These are phyloP conservation scores for Claviceps sorghi DNA, from an alignment of 2,329 filamentous ascomycete species.

Conservation along the genomic window DNA sequence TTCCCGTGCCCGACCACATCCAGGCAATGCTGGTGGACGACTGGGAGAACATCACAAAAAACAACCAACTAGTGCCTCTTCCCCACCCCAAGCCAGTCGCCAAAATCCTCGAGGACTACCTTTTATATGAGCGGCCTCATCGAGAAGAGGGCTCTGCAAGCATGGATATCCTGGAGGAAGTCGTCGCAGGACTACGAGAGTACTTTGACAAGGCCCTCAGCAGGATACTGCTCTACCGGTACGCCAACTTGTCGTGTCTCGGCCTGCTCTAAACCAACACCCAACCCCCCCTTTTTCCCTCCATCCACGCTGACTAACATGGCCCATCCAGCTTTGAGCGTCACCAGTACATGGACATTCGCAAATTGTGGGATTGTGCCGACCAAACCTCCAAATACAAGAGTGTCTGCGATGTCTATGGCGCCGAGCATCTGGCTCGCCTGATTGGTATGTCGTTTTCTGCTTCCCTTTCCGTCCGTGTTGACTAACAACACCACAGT, in stretches of 20 bases:
- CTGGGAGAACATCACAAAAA: slow-evolving; percentile 98
- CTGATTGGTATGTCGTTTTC: slow-evolving; percentile 55
- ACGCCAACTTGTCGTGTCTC: slow-evolving; percentile 10
- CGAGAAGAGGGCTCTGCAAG: slow-evolving; percentile 54
- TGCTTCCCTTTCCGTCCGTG: not conserved
- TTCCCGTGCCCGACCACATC: slow-evolving; percentile 74
- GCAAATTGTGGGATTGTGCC: slow-evolving; percentile 51
- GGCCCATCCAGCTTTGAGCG: slow-evolving; percentile 60
- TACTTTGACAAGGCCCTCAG: slow-evolving; percentile 90
- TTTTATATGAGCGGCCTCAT: slow-evolving; percentile 51
- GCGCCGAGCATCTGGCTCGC: slow-evolving; percentile 79
- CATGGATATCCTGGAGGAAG: slow-evolving; percentile 77
- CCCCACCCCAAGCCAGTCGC: slow-evolving; percentile 64
- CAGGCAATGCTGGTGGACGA: slow-evolving; percentile 93
- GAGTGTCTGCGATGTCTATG: slow-evolving; percentile 68
- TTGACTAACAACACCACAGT: slow-evolving; percentile 35
- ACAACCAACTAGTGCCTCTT: slow-evolving; percentile 73
- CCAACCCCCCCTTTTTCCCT: too few relatives aligned
- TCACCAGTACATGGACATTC: slow-evolving; percentile 67
- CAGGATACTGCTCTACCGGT: slow-evolving; percentile 74
- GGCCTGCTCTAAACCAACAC: not conserved
- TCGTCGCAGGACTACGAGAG: slow-evolving; percentile 70
- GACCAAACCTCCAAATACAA: slow-evolving; percentile 55
- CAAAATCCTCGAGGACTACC: slow-evolving; percentile 68
- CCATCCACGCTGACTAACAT: not conserved